Evolutionary conservation across 768 basidiomycete species (phyloP).

Genomic region (Kwoniella shandongensis): DNA sequence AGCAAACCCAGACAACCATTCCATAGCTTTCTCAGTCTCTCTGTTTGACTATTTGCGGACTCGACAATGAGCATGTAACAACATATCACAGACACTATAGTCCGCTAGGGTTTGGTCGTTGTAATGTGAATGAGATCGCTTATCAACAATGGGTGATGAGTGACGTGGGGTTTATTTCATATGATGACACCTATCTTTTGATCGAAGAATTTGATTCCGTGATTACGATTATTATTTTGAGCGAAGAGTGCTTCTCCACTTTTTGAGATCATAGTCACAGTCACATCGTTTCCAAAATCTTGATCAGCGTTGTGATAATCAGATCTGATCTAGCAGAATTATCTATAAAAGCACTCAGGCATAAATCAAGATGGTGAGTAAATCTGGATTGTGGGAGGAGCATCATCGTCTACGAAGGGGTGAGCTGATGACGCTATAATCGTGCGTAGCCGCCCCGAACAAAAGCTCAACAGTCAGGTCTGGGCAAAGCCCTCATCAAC

Average conservation of each 20-base stretch:
- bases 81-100: no score
- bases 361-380: background rate
- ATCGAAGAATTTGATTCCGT: background rate
- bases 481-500: slow-evolving; percentile 95
- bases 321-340: background rate
- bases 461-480: slow-evolving; percentile 58
- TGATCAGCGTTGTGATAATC: slow-evolving; percentile 6
- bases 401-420: background rate
- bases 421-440: background rate
- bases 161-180: background rate
- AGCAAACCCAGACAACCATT: no score
- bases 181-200: no score
- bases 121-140: no score
- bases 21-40: no score
- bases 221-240: no score
- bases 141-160: background rate
- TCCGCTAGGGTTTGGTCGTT: no score
- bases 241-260: slow-evolving; percentile 16
- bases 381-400: background rate
- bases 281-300: background rate
- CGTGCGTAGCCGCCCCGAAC: slow-evolving; percentile 33
- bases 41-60: no score
- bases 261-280: slow-evolving; percentile 4
- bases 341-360: background rate
- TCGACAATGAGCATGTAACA: no score